These are phyloP conservation scores for Yamadazyma phyllophila DNA, from an alignment of 805 yeast species.

Conservation along the genomic window DNA sequence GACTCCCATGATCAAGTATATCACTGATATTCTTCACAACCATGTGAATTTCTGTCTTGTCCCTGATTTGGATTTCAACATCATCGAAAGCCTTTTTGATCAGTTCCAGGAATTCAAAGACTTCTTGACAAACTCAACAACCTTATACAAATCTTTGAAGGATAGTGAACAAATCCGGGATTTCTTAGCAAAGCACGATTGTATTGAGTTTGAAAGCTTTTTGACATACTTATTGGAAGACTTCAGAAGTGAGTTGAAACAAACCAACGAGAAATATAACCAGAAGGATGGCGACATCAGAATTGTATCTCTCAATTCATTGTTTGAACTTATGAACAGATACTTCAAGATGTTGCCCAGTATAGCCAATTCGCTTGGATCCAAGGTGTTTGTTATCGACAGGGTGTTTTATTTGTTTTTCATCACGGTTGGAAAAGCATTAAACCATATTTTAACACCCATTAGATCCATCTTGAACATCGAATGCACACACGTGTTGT, in stretches of 20 bases:
- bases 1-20: conserved; percentile 8
- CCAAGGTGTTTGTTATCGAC: conserved; percentile 26
- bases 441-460: conserved; percentile 32
- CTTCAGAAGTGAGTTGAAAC: conserved; percentile 25
- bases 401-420: conserved; percentile 34
- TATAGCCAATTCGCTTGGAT: conserved; percentile 28
- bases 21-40: conserved; percentile 10
- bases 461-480: conserved; percentile 32
- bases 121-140: conserved; percentile 18
- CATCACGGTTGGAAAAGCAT: conserved; percentile 33
- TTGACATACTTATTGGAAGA: conserved; percentile 24
- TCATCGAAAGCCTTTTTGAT: conserved; percentile 24
- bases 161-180: conserved; percentile 13
- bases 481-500: conserved; percentile 33
- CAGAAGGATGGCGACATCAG: conserved; percentile 18
- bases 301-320: conserved; percentile 27
- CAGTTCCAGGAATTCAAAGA: conserved; percentile 27
- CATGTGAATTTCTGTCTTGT: conserved; percentile 16
- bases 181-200: conserved; percentile 16
- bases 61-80: conserved; percentile 35
- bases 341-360: conserved; percentile 39
- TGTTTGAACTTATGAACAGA: conserved; percentile 32
- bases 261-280: conserved; percentile 26
- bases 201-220: conserved; percentile 30
- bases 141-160: conserved; percentile 13